phyloP scores from a whole-genome alignment of 208 protist genomes.

The Crithidia thermophila region DNA sequence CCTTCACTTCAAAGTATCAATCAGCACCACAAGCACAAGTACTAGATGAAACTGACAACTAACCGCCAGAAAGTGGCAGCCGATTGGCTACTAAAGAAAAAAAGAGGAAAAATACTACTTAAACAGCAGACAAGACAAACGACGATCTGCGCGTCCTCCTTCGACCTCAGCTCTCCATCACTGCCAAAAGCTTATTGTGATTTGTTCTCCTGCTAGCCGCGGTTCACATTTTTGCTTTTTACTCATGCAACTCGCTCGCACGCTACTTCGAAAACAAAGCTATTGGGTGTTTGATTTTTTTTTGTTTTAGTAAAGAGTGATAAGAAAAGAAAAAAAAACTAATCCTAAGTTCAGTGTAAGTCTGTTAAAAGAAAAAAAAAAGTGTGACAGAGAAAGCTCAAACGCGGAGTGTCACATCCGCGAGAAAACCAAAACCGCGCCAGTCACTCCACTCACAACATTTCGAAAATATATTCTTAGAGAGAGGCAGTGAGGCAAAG shows the following conservation, averaged over 20 bases:
- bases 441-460: not conserved
- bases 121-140: not conserved
- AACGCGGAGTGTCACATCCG: not conserved
- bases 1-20: no score
- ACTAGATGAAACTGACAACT: no score
- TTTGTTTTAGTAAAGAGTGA: no score
- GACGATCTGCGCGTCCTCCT: no score
- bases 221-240: not conserved
- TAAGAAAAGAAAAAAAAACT: slow-evolving; percentile 12
- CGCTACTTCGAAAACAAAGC: no score
- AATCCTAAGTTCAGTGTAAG: slow-evolving; percentile 21
- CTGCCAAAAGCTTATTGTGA: no score
- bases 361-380: slow-evolving; percentile 8
- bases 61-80: no score
- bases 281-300: no score
- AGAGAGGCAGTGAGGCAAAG: not conserved
- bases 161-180: not conserved
- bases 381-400: not conserved
- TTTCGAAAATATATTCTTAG: not conserved
- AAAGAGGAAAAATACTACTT: not conserved
- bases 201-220: no score
- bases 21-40: no score
- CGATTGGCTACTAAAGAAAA: no score
- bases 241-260: not conserved
- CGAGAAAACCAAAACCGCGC: not conserved